phyloP scores from a whole-genome alignment of 768 basidiomycete species.

The Suillus brevipes region DNA sequence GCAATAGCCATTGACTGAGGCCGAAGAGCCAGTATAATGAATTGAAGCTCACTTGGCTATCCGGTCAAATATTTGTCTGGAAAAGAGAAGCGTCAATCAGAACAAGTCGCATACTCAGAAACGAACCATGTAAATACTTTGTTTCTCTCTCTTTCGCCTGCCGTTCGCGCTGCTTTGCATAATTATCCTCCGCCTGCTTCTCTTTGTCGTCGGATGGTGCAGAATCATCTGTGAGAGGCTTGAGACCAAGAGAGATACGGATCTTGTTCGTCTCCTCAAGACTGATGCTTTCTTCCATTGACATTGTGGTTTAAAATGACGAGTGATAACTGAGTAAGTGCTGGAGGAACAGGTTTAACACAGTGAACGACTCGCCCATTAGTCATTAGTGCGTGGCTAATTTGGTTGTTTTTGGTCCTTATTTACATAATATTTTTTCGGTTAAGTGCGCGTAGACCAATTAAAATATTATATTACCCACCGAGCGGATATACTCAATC shows the following conservation, averaged over 20 bases:
- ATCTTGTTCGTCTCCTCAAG: slow-evolving; percentile 96
- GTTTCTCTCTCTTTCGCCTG: slow-evolving; percentile 71
- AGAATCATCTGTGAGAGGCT: slow-evolving; percentile 85
- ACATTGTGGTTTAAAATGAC: slow-evolving; percentile 37
- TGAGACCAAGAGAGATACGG: slow-evolving; percentile 90
- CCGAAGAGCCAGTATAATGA: neutral
- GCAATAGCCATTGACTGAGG: slow-evolving; percentile 23
- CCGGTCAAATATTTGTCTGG: slow-evolving; percentile 67
- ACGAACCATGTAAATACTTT: slow-evolving; percentile 57
- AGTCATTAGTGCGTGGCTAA: neutral
- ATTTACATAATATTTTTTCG: no score
- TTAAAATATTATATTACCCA: no score
- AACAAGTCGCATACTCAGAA: slow-evolving; percentile 11
- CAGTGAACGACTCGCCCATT: neutral
- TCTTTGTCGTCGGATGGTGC: slow-evolving; percentile 73
- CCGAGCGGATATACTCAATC: no score
- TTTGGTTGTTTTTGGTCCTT: neutral
- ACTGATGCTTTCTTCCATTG: slow-evolving; percentile 86
- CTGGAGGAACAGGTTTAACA: neutral
- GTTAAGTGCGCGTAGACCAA: no score
- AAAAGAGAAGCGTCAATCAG: slow-evolving; percentile 24
- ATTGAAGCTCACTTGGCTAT: slow-evolving; percentile 85
- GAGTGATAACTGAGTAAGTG: neutral
- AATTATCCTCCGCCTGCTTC: slow-evolving; percentile 86
- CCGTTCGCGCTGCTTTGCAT: slow-evolving; percentile 64